Base-by-base conservation (phyloP, 2,329 filamentous ascomycete genomes). In the Colletotrichum eremochloae region DNA sequence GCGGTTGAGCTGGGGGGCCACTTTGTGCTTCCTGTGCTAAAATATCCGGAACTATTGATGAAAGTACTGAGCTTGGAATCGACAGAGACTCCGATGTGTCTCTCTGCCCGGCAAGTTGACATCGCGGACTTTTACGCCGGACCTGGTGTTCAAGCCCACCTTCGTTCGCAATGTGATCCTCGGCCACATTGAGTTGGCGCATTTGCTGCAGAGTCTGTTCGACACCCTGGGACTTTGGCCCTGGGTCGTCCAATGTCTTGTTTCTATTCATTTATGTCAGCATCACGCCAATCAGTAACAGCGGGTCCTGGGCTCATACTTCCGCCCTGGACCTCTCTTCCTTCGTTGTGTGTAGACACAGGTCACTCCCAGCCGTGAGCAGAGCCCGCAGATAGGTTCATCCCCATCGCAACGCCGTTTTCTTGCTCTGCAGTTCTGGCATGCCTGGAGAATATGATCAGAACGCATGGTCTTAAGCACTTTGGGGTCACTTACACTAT, bases 341-440 rank as follows among this genome's bases (percentile, higher is more conserved):
- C 46, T 63, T 36, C 63, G 56, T 18, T 69, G 64, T 5, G 57
- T 55, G 20, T 74, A 74, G 15, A 70, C 36, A 40, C 72, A 74
- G 1, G 58, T n/a, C 12, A 73, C 62, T 24, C 55, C 44, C 2
- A 63, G 46, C 12, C 44, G 62, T 7, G 36, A 46, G 40, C 72
- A 74, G 6, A 68, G 50, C 42, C 69, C 66, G 12, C 72, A 74
- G 5, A 52, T 31, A 14, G 72, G 72, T n/a, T 60, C 58, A 24
- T 42, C 40, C 5, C 70, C 72, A 24, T 74, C 72, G 33, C 72
- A 74, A 18, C 70, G 66, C 15, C 65, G 69, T 40, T 73, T 74
- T 3, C 70, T 63, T 29, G 55, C 40, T 20, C 70, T 44, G 15
- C 72, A 74, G 11, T 68, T 42, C 7, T 52, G 57, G 15, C 72